Evolutionary conservation across 2,329 filamentous ascomycete genomes (phyloP).

Genomic region (Gremmenia infestans): DNA sequence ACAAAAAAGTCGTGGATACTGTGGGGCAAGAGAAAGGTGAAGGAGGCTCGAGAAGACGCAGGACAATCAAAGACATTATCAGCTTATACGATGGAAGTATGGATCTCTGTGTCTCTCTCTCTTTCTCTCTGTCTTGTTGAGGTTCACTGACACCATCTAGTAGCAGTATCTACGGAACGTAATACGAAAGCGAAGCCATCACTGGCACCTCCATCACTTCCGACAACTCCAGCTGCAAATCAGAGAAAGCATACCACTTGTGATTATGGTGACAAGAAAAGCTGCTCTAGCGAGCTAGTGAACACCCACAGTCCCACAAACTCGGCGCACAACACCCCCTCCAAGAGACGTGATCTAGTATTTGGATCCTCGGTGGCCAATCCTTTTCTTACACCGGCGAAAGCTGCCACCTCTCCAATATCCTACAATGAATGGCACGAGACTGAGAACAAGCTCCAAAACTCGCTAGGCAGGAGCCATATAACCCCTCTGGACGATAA

Average conservation of each 20-base stretch:
- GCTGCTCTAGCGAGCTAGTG: background rate
- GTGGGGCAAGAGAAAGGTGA: background rate
- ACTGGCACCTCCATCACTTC: background rate
- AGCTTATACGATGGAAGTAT: slow-evolving; percentile 24
- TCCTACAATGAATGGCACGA: background rate
- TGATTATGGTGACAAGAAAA: background rate
- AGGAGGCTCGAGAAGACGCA: slow-evolving; percentile 4
- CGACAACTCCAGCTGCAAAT: background rate
- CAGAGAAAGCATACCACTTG: background rate
- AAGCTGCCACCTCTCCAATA: background rate
- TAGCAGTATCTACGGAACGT: slow-evolving; percentile 11
- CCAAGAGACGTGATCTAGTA: slow-evolving; percentile 2
- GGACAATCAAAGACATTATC: slow-evolving; percentile 23
- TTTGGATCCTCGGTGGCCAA: slow-evolving; percentile 9
- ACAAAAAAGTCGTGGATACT: slow-evolving; percentile 1
- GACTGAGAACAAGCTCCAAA: background rate
- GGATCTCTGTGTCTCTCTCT: background rate
- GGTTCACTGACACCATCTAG: background rate
- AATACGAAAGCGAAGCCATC: slow-evolving; percentile 8
- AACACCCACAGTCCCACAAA: background rate
- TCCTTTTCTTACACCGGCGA: slow-evolving; percentile 5
- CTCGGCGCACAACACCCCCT: background rate
- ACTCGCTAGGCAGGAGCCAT: background rate
- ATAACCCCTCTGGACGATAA: background rate
- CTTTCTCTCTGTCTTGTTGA: background rate